Base-by-base conservation (phyloP, 257 asterid species). In the Ligustrum vulgare region DNA sequence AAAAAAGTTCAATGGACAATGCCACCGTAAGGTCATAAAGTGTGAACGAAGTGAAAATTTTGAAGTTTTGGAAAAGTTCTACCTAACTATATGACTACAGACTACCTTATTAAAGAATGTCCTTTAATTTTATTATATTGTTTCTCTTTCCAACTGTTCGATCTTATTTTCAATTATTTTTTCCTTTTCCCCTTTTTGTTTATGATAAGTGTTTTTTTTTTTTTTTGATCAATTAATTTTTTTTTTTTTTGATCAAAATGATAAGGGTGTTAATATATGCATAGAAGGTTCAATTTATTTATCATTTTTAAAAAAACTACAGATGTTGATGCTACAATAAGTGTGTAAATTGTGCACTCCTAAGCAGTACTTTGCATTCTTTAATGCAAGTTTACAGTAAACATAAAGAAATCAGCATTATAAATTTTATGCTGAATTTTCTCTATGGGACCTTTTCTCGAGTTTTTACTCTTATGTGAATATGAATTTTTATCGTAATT, bases 401-500 rank as follows among this genome's bases (percentile, higher is more conserved):
- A 20, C 28, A 54, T 18, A 54, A 6, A 20, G 66, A 20, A 22
- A 58, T 3, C 66, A 20, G 66, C 63, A n/a, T 58, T 13, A n/a
- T 16, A 70, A 28, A 13, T 41, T 23, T 13, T 28, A 10, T 70
- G 12, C 34, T 25, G 25, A 23, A n/a, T 56, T 72, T n/a, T 71
- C 62, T 66, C 25, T 25, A n/a, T n/a, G n/a, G n/a, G n/a, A n/a
- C n/a, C n/a, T n/a, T n/a, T n/a, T n/a, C 68, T 25, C 70, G 60
- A 49, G 12, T 69, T 62, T 60, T 37, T 67, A 33, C 22, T 10
- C 70, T 77, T 41, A 56, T 56, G n/a, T n/a, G n/a, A n/a, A n/a
- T n/a, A n/a, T n/a, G n/a, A n/a, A n/a, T n/a, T n/a, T n/a, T n/a
- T n/a, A n/a, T n/a, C n/a, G n/a, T n/a, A n/a, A n/a, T n/a, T n/a